Evolutionary conservation across 2,329 filamentous ascomycete genomes (phyloP).

Genomic region (Ceratocystis destructans): DNA sequence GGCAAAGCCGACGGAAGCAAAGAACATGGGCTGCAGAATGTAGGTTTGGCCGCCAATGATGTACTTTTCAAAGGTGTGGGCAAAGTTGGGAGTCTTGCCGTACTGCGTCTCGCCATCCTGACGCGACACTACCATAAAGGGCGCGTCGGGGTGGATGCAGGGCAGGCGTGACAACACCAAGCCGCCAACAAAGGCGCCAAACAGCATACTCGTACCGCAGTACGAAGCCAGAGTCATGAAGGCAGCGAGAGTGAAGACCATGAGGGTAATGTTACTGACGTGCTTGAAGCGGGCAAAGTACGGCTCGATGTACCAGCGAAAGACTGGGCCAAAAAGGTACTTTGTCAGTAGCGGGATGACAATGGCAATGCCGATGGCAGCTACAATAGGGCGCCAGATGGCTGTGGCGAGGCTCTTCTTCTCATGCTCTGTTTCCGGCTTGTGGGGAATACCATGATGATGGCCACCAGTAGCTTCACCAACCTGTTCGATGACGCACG

Average conservation of each 20-base stretch:
- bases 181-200: constrained; percentile 31
- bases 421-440: neutral
- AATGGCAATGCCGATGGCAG: constrained; percentile 27
- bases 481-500: constrained; percentile 24
- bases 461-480: constrained; percentile 20
- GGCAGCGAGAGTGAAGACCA: constrained; percentile 25
- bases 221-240: constrained; percentile 26
- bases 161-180: constrained; percentile 28
- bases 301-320: constrained; percentile 26
- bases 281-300: constrained; percentile 26
- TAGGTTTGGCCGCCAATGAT: constrained; percentile 28
- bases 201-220: constrained; percentile 28
- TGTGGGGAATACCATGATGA: constrained; percentile 20
- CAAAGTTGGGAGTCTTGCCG: constrained; percentile 27
- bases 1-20: constrained; percentile 45
- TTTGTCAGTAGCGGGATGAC: constrained; percentile 27
- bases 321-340: constrained; percentile 28
- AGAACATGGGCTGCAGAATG: constrained; percentile 45
- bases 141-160: constrained; percentile 27
- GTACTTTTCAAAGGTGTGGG: constrained; percentile 29
- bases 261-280: constrained; percentile 24
- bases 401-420: constrained; percentile 25
- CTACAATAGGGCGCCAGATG: constrained; percentile 29
- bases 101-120: constrained; percentile 27
- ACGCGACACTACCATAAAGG: constrained; percentile 26